Conservation (phyloP, 208 protist genomes). For the Phytomonas sp. region DNA sequence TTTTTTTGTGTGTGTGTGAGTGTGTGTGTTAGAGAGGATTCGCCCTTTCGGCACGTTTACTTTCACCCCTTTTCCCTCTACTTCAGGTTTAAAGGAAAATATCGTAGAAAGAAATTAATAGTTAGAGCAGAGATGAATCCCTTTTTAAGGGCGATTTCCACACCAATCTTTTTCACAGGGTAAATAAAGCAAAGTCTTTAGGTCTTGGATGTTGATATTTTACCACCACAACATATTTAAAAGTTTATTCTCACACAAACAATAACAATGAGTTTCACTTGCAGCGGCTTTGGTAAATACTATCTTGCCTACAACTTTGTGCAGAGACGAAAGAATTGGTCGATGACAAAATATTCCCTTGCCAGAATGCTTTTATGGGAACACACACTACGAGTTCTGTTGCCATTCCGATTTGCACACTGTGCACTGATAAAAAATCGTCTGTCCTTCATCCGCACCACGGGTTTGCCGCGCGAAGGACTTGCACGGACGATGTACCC, state of each 20-base stretch:
- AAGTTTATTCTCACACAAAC: not conserved
- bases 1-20: too few relatives aligned
- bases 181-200: not conserved
- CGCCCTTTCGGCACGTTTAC: too few relatives aligned
- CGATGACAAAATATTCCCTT: not conserved
- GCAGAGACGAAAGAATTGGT: not conserved
- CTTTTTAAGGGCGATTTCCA: not conserved
- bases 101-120: not conserved
- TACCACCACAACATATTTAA: not conserved
- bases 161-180: not conserved
- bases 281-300: not conserved
- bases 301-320: not conserved
- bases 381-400: constrained; percentile 72
- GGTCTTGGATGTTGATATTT: not conserved
- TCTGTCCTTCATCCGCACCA: constrained; percentile 89
- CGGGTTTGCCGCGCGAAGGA: constrained; percentile 83
- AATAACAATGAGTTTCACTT: not conserved
- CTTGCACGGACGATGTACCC: constrained; percentile 53
- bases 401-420: constrained; percentile 82
- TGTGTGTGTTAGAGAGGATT: too few relatives aligned
- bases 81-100: not conserved
- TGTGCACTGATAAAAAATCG: constrained; percentile 88
- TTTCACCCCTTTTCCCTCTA: too few relatives aligned
- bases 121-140: not conserved
- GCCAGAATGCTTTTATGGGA: not conserved